Percentiles rank a stretch among this genome's conserved stretches.
These are phyloP conservation scores for Fusarium sp. DNA, from an alignment of 2,329 filamentous ascomycete species.

Conservation along the genomic window DNA sequence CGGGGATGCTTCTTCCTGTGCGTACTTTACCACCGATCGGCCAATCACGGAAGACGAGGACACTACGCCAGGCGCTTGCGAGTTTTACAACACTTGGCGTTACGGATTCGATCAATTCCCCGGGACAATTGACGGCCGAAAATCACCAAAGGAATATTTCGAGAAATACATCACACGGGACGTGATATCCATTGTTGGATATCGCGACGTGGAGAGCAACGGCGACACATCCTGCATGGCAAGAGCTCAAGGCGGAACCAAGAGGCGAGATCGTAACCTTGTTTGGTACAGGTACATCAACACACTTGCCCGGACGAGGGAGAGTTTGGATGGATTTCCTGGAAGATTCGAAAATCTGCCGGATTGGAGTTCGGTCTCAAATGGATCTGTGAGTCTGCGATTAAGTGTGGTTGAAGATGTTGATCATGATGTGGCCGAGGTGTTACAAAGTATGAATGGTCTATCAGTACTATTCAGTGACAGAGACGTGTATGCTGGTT, in stretches of 20 bases:
- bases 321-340: neutral
- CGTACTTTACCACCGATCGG: neutral
- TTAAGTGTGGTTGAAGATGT: neutral
- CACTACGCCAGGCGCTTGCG: neutral
- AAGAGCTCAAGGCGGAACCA: slow-evolving; percentile 1
- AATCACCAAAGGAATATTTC: neutral
- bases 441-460: neutral
- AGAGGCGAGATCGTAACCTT: slow-evolving; percentile 8
- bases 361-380: neutral
- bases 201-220: neutral
- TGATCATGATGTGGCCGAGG: neutral
- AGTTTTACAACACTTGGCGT: slow-evolving; percentile 11
- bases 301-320: slow-evolving; percentile 6
- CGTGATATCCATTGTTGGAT: neutral
- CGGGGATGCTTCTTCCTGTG: neutral
- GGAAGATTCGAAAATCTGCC: neutral
- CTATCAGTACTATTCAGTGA: neutral
- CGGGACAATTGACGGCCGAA: neutral
- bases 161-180: neutral
- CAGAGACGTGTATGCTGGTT: neutral
- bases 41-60: neutral
- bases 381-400: neutral
- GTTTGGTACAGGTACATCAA: slow-evolving; percentile 18
- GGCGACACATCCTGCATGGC: slow-evolving; percentile 14
- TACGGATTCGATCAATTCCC: slow-evolving; percentile 7